Evolutionary conservation across 2,329 filamentous ascomycete species (phyloP), one percentile per base, ranked within the genome.

Genomic region (Hypoxylon sp.): DNA sequence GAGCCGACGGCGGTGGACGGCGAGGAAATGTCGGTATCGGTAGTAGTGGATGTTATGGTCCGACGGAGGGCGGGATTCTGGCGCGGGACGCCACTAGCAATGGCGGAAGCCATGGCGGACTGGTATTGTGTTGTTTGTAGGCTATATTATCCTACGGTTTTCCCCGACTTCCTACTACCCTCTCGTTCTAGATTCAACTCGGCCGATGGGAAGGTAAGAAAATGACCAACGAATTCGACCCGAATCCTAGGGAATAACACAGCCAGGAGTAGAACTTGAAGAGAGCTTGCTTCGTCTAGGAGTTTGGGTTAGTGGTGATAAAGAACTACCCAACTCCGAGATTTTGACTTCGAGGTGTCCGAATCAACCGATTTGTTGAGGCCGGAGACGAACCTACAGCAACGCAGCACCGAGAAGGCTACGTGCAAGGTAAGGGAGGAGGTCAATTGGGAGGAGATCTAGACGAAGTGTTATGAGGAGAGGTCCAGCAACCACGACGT

Each of bases 1-100:
- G 88, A 89, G 53, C 83, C 86, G 46, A 82, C 82, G 63, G 86
- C 84, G 11, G 88, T 89, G 3, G 86, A 86, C 60, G 87, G 86
- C 1, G 80, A 78, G 19, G 84, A 85, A 58, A 81, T 77, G 72
- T 84, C 85, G 56, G 80, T 80, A 48, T 82, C 80, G 21, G 72
- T 57, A 13, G 80, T 80, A 60, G 75, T 77, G 11, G 80, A 77
- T 17, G 82, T 84, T 69, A 80, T 75, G 60, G 84, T 85, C 63
- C 86, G 83, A 73, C 84, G 83, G 58, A 86, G 79, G 59, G 80
- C 79, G 52, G 82, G 80, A 75, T 81, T 80, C 74, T 78, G 81
- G 74, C 79, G 79, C 63, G 81, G 76, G 69, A 81, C 72, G 75
- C 80, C 78, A 68, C 84, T 80, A 64, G 83, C 76, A 51, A 79